Base-by-base conservation (phyloP, 345 rosid genomes). In the Garcia nutans region DNA sequence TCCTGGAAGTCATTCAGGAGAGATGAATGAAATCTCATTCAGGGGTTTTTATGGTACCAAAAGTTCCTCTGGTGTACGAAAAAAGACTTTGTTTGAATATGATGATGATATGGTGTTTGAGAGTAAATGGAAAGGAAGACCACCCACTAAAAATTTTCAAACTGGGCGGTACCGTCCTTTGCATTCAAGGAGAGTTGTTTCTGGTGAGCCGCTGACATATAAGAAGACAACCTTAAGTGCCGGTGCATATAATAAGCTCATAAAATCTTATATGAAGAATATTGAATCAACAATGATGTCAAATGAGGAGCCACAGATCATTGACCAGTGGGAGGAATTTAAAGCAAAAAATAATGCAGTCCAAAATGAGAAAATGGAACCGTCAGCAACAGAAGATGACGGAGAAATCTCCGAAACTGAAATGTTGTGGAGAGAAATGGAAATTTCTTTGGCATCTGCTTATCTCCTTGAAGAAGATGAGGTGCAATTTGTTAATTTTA, bases 351-450 rank as follows among this genome's bases (percentile, higher is more conserved):
- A 41, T 23, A 20, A 62, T 22, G 22, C 79, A 10, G 81, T 72
- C 37, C 76, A 78, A 52, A 72, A 65, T 8, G 75, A 68, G 37
- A 84, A 82, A 76, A 79, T 23, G 16, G 89, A 87, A 68, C 67
- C 79, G 37, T 80, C 74, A 42, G 42, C 64, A 44, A 76, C 76
- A 1, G 85, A 87, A 76, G 91, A 85, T 70, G 92, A 92, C 3
- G 92, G 79, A 76, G 91, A 96, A 73, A 63, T 73, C n/a, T 88
- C 95, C 9, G 98, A 92, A 78, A 80, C 66, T 41, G 97, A 93
- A 47, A 84, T 91, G 86, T 81, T 93, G 77, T 93, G 98, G 99
- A 88, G 82, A 85, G 98, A 96, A 82, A 91, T 96, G 98, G 94
- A 90, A 66, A 80, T 92, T 44, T 88, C 84, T 65, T 65, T 91